phyloP scores from a whole-genome alignment of 2,329 filamentous ascomycete genomes.

The Colletotrichum paranaense region DNA sequence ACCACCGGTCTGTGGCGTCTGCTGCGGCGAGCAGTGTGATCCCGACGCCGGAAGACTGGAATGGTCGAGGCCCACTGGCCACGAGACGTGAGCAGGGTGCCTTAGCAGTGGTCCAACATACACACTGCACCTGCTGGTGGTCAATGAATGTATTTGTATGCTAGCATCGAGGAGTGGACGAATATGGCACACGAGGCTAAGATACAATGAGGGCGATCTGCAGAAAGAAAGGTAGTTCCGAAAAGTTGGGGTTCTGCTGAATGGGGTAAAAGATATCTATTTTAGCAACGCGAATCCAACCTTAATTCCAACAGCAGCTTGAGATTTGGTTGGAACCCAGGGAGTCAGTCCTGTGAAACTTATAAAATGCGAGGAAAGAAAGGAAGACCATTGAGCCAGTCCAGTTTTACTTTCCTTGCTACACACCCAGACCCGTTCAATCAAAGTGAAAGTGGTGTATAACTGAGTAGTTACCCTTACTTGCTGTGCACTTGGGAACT shows the following conservation, averaged over 20 bases:
- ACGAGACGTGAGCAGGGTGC: not conserved
- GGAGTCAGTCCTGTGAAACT: not conserved
- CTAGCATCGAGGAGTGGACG: not conserved
- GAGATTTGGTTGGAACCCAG: not conserved
- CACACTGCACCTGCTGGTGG: not conserved
- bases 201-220: not conserved
- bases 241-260: not conserved
- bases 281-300: not conserved
- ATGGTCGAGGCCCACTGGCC: no score
- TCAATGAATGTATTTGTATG: not conserved
- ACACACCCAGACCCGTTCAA: not conserved
- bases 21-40: not conserved
- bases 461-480: not conserved
- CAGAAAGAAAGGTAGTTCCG: not conserved
- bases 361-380: not conserved
- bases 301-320: not conserved
- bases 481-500: not conserved
- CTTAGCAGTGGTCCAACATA: not conserved
- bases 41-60: not conserved
- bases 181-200: not conserved
- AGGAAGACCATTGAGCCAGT: not conserved
- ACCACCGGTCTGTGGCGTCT: not conserved
- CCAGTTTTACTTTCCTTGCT: not conserved
- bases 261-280: not conserved
- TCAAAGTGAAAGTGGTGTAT: not conserved